Percentiles rank a stretch among this genome's conserved stretches.
Evolutionary conservation across 2,329 filamentous ascomycete species (phyloP).

Genomic region (Claviceps quebecensis): DNA sequence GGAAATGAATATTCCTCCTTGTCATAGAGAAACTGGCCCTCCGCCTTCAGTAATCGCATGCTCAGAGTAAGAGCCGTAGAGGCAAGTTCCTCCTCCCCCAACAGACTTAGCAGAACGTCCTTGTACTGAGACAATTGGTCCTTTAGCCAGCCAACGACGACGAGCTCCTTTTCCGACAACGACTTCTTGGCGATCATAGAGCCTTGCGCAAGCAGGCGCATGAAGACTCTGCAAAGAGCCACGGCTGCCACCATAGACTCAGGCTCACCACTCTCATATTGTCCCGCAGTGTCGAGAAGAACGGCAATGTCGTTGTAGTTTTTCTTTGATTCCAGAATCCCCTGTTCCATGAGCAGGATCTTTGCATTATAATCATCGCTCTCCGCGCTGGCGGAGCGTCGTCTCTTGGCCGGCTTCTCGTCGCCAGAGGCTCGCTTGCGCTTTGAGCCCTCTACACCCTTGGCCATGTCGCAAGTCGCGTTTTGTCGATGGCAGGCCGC

Average conservation of each 20-base stretch:
- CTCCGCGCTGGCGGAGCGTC: conserved; percentile 32
- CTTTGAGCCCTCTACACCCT: conserved; percentile 22
- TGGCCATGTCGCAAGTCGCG: conserved; percentile 14
- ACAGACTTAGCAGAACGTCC: conserved; percentile 42
- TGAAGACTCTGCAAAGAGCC: conserved; percentile 74
- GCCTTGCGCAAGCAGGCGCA: conserved; percentile 63
- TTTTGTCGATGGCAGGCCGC: not conserved
- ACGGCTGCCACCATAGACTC: conserved; percentile 58
- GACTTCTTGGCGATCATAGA: conserved; percentile 51
- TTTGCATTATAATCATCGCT: conserved; percentile 43
- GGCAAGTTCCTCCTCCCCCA: conserved; percentile 50
- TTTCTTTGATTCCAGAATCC: conserved; percentile 73
- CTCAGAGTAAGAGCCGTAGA: conserved; percentile 60
- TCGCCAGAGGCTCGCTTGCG: conserved; percentile 34
- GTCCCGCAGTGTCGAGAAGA: conserved; percentile 46
- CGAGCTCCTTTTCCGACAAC: conserved; percentile 56
- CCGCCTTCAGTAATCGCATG: conserved; percentile 75
- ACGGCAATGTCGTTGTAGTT: conserved; percentile 83
- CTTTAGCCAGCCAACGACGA: conserved; percentile 67
- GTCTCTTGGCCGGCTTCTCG: conserved; percentile 35
- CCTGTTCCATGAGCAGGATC: conserved; percentile 63
- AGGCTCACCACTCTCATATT: conserved; percentile 28
- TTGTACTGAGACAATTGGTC: conserved; percentile 62
- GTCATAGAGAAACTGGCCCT: conserved; percentile 48
- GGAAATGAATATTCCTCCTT: conserved; percentile 57